phyloP scores from a whole-genome alignment of 1,284 basidiomycete genomes.

The Tremellales sp. region DNA sequence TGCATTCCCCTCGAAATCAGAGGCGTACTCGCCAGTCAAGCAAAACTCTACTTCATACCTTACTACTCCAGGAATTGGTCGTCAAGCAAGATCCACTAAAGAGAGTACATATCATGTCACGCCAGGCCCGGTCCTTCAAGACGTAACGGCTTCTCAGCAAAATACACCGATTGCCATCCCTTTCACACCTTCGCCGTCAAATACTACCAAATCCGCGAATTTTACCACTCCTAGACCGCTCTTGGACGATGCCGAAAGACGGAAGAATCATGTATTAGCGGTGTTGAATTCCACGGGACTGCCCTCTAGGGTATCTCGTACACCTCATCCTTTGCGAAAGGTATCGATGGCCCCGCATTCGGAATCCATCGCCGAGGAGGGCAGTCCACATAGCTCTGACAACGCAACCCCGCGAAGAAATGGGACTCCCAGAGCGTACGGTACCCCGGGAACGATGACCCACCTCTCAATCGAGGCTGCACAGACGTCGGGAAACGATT shows the following conservation, averaged over 20 bases:
- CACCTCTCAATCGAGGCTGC: constrained; percentile 5
- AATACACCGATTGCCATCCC: constrained; percentile 20
- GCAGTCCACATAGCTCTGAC: constrained; percentile 3
- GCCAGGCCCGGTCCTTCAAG: constrained; percentile 20
- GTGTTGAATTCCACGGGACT: constrained; percentile 32
- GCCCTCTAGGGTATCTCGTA: constrained; percentile 23
- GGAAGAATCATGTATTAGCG: constrained; percentile 40
- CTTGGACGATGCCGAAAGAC: constrained; percentile 33
- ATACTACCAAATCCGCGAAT: constrained; percentile 16
- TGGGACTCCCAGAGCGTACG: not conserved
- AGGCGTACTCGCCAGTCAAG: constrained; percentile 4
- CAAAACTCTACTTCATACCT: constrained; percentile 1
- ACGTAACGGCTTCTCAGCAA: constrained; percentile 26
- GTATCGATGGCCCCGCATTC: constrained; percentile 27
- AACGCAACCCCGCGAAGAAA: not conserved
- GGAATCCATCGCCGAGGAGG: constrained; percentile 30
- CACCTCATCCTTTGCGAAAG: constrained; percentile 36
- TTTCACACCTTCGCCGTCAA: constrained; percentile 24
- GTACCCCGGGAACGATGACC: not conserved
- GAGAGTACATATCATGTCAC: constrained; percentile 2
- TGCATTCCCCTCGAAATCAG: constrained; percentile 8
- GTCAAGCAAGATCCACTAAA: not conserved
- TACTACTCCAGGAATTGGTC: constrained; percentile 5
- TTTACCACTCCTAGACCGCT: constrained; percentile 33
- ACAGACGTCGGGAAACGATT: constrained; percentile 28